Conservation (phyloP, 257 asterid species). For the Lavandula angustifolia region DNA sequence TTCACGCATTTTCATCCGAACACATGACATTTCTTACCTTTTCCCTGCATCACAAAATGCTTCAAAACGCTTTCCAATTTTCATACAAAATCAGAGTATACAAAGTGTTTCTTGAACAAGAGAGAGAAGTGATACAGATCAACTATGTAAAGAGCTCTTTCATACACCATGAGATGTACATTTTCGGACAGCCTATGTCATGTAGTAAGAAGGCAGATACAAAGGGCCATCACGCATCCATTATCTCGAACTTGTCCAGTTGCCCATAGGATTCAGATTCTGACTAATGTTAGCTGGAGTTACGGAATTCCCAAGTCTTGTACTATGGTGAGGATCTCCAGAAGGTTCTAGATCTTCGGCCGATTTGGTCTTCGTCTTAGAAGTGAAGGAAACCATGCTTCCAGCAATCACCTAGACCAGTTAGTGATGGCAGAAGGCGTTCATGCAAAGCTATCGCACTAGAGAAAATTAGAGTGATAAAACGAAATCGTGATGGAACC, state of each 20-base stretch:
- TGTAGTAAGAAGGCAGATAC: constrained; percentile 45
- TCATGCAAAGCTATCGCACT: neutral
- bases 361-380: constrained; percentile 55
- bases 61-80: constrained; percentile 9
- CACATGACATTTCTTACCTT: too few species aligned
- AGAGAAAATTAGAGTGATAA: neutral
- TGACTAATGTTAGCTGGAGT: constrained; percentile 47
- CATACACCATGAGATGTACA: constrained; percentile 28
- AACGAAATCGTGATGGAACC: constrained; percentile 42
- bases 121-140: neutral
- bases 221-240: constrained; percentile 38
- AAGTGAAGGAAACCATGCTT: constrained; percentile 48
- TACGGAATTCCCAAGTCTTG: constrained; percentile 33
- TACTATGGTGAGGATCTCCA: constrained; percentile 41
- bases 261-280: constrained; percentile 49
- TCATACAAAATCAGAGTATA: constrained; percentile 20
- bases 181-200: constrained; percentile 41
- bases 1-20: too few species aligned
- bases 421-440: neutral
- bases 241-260: constrained; percentile 55
- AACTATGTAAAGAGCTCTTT: neutral
- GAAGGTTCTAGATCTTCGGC: constrained; percentile 42
- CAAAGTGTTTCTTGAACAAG: constrained; percentile 9
- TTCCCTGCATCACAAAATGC: neutral
- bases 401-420: constrained; percentile 66